Conservation (phyloP, 2,329 filamentous ascomycete species). For the Blumeria hordei region DNA sequence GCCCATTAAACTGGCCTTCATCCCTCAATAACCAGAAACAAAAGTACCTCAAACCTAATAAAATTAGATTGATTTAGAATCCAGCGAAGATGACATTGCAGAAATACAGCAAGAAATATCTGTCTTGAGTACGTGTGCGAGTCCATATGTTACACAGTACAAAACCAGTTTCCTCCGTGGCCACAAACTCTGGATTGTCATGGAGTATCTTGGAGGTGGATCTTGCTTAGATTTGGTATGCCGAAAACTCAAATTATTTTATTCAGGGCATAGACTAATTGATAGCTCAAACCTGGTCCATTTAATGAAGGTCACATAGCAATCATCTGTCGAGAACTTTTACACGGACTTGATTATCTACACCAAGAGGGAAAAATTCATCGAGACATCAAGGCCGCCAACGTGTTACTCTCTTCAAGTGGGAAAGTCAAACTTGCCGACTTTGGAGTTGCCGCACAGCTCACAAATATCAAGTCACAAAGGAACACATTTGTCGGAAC, state of each 20-base stretch:
- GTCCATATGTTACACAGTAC: constrained; percentile 86
- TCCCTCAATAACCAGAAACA: constrained; percentile 3
- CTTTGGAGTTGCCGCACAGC: constrained; percentile 87
- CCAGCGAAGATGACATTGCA: constrained; percentile 92
- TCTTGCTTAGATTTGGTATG: constrained; percentile 77
- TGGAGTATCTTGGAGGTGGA: constrained; percentile 91
- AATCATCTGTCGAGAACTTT: constrained; percentile 76
- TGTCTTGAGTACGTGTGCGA: constrained; percentile 82
- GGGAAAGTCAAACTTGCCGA: constrained; percentile 92
- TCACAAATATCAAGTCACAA: constrained; percentile 94
- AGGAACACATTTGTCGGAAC: constrained; percentile 95
- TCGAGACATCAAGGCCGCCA: constrained; percentile 89
- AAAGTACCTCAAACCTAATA: background rate
- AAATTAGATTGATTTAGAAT: constrained; percentile 82
- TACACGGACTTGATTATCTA: constrained; percentile 77
- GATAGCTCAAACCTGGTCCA: constrained; percentile 63
- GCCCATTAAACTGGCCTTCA: constrained; percentile 1
- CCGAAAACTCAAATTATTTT: background rate
- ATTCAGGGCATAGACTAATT: background rate
- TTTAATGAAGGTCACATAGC: constrained; percentile 82
- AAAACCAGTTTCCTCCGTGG: constrained; percentile 89
- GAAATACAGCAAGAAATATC: constrained; percentile 97
- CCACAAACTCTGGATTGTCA: constrained; percentile 96
- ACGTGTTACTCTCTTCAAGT: constrained; percentile 71
- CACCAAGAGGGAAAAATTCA: constrained; percentile 91